Conservation (phyloP, 2,329 filamentous ascomycete genomes). For the Alternaria novae-zelandiae region DNA sequence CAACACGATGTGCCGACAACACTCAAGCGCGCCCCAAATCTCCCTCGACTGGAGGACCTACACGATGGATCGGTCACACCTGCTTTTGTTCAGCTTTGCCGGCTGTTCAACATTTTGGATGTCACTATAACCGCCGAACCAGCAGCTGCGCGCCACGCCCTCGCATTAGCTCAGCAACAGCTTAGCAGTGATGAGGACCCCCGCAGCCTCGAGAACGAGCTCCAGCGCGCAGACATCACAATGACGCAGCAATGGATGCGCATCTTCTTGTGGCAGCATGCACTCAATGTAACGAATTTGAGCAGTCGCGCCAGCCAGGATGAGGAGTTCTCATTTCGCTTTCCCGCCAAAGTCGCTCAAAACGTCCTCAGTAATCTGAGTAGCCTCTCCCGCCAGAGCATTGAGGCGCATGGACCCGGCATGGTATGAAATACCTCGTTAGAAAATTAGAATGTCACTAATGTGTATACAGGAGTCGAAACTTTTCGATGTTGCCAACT, state of each 20-base stretch:
- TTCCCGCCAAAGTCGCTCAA: constrained; percentile 44
- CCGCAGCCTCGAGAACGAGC: constrained; percentile 40
- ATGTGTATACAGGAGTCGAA: constrained; percentile 37
- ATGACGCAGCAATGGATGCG: constrained; percentile 50
- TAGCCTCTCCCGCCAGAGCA: constrained; percentile 38
- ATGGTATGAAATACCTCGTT: constrained; percentile 32
- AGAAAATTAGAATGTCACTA: neutral
- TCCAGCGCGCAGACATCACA: constrained; percentile 45
- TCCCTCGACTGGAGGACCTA: constrained; percentile 37
- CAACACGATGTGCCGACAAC: constrained; percentile 45
- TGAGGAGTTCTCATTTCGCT: constrained; percentile 45
- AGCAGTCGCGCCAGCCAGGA: constrained; percentile 33
- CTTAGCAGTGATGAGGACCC: constrained; percentile 38
- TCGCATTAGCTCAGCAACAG: constrained; percentile 41
- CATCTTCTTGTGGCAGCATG: constrained; percentile 46
- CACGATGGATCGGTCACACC: constrained; percentile 41
- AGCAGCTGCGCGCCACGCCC: constrained; percentile 34
- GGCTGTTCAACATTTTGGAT: constrained; percentile 43
- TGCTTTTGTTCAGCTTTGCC: constrained; percentile 44
- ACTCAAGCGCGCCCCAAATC: constrained; percentile 37
- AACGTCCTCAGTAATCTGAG: constrained; percentile 40
- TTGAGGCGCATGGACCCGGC: constrained; percentile 46
- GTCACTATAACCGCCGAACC: constrained; percentile 43
- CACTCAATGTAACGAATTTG: constrained; percentile 42
- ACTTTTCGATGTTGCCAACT: constrained; percentile 45